A percentile compares a stretch with the other conserved stretches of the same genome.
These are phyloP conservation scores for Begonia peltatifolia DNA, from an alignment of 306 rosid species.

Conservation along the genomic window DNA sequence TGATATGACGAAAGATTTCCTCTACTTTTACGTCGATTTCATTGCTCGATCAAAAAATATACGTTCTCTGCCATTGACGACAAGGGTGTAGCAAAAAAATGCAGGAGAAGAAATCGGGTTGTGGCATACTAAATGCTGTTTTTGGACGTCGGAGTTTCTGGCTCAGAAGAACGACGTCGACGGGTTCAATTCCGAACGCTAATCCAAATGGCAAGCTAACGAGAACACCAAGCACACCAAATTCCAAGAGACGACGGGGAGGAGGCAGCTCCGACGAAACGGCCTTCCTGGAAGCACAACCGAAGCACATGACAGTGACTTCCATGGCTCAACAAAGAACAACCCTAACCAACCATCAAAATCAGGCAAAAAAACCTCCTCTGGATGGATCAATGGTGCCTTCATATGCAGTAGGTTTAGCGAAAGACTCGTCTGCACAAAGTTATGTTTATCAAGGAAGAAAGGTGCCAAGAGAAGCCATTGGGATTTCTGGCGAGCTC, in stretches of 20 bases:
- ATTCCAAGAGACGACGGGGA: constrained; percentile 28
- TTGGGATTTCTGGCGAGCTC: constrained; percentile 77
- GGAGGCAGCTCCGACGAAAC: constrained; percentile 19
- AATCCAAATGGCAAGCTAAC: constrained; percentile 3
- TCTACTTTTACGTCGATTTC: too few relatives aligned
- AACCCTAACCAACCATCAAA: constrained; percentile 8
- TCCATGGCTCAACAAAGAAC: constrained; percentile 5
- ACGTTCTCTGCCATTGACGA: not conserved
- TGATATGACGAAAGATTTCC: too few relatives aligned
- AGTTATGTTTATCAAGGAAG: constrained; percentile 51
- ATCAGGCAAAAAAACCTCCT: constrained; percentile 4
- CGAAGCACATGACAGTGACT: not conserved
- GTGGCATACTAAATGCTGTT: constrained; percentile 50
- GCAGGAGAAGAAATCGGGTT: constrained; percentile 42
- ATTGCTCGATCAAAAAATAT: not conserved
- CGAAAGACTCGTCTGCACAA: constrained; percentile 6
- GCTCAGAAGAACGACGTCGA: constrained; percentile 25
- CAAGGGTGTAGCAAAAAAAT: constrained; percentile 39
- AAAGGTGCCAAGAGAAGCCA: constrained; percentile 54
- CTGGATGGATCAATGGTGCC: not conserved
- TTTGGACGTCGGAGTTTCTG: constrained; percentile 31
- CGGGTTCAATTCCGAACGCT: constrained; percentile 11
- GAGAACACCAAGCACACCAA: constrained; percentile 15
- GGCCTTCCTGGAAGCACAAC: not conserved
- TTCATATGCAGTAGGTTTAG: constrained; percentile 2